A percentile compares a stretch with the other conserved stretches of the same genome.
These are phyloP conservation scores for Silene vulgaris DNA, from an alignment of 179 eudicot genomes.

Conservation along the genomic window DNA sequence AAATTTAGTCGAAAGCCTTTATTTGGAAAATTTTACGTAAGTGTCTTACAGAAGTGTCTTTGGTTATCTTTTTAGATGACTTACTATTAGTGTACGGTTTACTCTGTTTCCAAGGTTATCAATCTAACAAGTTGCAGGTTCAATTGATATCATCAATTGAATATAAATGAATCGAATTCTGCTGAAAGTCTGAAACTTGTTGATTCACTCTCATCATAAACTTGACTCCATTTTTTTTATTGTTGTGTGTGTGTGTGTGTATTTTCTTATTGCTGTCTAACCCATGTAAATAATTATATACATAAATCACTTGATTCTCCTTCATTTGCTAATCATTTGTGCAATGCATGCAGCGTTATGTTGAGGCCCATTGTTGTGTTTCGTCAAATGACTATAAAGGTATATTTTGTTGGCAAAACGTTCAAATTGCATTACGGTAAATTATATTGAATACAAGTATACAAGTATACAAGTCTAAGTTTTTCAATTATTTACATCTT, in stretches of 20 bases:
- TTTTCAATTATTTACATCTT: neutral
- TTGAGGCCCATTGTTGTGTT: conserved; percentile 87
- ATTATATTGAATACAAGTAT: neutral
- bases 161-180: neutral
- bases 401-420: conserved; percentile 14
- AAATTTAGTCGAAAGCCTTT: neutral
- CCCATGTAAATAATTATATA: neutral
- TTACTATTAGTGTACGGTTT: neutral
- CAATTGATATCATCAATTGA: neutral
- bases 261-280: neutral
- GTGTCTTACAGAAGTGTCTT: neutral
- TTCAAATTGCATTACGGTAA: neutral
- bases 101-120: neutral
- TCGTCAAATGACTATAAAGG: conserved; percentile 93
- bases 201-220: neutral
- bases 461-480: neutral
- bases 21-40: neutral
- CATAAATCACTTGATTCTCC: neutral
- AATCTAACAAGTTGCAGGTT: neutral
- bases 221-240: too few relatives aligned
- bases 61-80: neutral
- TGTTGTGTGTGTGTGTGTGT: neutral
- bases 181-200: neutral
- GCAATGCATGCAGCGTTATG: conserved; percentile 68
- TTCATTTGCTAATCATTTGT: conserved; percentile 22